Evolutionary conservation across 148 eudicot genomes (phyloP).

Genomic region (Rhododendron vialii): DNA sequence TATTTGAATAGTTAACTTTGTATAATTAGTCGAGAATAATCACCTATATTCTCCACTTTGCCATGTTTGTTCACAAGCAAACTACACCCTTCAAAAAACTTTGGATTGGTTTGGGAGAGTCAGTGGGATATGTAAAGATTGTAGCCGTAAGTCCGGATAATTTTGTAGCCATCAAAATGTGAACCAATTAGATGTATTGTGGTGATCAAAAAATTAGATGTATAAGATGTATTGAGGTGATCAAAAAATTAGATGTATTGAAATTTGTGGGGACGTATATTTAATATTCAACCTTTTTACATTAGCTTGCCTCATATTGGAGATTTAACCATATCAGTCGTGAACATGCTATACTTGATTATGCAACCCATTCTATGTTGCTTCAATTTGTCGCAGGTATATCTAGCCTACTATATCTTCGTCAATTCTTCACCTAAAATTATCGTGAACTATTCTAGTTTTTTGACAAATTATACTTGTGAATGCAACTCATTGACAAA

Average conservation of each 20-base stretch:
- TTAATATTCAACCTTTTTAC: constrained; percentile 31
- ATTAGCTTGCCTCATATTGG: constrained; percentile 75
- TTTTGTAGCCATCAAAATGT: neutral
- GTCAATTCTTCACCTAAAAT: neutral
- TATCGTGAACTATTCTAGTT: neutral
- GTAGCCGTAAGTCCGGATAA: constrained; percentile 53
- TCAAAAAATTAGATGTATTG: neutral
- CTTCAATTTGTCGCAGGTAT: constrained; percentile 89
- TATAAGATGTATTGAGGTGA: no score
- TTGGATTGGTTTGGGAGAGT: constrained; percentile 69
- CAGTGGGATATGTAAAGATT: constrained; percentile 53
- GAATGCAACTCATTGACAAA: no score
- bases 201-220: neutral
- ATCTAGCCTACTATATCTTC: constrained; percentile 1
- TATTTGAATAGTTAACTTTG: no score
- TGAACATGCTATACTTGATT: neutral
- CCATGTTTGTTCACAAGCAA: constrained; percentile 37
- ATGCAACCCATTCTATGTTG: constrained; percentile 51
- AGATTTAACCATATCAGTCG: constrained; percentile 28
- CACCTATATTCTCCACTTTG: constrained; percentile 1
- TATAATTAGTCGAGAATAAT: neutral
- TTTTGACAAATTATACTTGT: constrained; percentile 3
- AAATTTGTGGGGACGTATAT: neutral
- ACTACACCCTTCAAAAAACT: constrained; percentile 46
- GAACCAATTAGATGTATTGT: neutral